Base-by-base conservation (phyloP, 352 stramenopile species). In the Peronosclerospora sorghi region DNA sequence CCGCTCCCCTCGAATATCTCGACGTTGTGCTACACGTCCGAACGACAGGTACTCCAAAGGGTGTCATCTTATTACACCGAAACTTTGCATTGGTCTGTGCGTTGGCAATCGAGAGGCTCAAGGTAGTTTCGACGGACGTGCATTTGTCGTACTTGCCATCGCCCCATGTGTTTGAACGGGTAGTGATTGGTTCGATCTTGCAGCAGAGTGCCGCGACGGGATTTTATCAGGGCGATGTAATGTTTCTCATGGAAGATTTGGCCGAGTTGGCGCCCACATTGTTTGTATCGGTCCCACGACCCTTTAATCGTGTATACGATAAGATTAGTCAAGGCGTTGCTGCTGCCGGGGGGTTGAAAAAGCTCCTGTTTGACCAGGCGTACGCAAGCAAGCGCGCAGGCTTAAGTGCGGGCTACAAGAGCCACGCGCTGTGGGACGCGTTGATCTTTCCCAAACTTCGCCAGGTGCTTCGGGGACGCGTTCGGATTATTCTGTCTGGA, bases 251-350 rank as follows among this genome's bases (percentile, higher is more conserved):
- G 62, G 89, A 97, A 45, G 95, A 98, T 59, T 51, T 97, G 32
- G 68, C 85, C n/a, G 88, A 78, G 37, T 82, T 97, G 47, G 66
- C 76, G 30, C 94, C 94, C 0, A 97, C 94, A 14, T 49, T 97
- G 0, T 95, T 99, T 53, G 69, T 87, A 8, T 89, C 82, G 0
- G 95, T 98, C 28, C 96, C 96, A 1, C 81, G 96, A 15, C 75
- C 98, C 14, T 78, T 97, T 42, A 98, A 98, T 57, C 95, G 95
- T 52, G 93, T 98, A 41, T 88, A 98, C 65, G 93, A 98, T 77
- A 97, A 97, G 62, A 86, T 97, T 53, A 71, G 71, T n/a, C 65
- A 83, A 32, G 73, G 71, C 6, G 83, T 94, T 7, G 67, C 55
- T 10, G 48, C 62, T 21, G 66, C 72, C 0, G 65, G 68, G 15